Base-by-base conservation (phyloP, 805 yeast species). In the Cyberlindnera maclurae region DNA sequence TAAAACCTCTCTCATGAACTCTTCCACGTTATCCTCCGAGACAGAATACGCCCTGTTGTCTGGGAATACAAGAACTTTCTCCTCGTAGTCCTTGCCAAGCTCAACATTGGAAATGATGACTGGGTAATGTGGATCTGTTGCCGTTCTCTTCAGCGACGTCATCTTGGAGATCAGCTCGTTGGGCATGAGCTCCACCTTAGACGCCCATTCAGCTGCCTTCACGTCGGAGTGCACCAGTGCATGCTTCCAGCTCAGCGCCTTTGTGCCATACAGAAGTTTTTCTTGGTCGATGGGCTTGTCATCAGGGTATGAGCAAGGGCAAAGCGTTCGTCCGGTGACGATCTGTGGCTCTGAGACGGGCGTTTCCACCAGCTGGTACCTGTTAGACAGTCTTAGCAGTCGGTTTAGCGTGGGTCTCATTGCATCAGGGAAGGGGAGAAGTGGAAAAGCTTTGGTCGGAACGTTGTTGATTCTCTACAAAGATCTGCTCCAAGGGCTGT, bases 191-290 rank as follows among this genome's bases (percentile, higher is more conserved):
- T 79, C 83, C 29, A 79, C 67, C 44, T 70, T 68, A 11, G 62
- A 59, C 6, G 58, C 57, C 70, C 70, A 65, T 3, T 55, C 53
- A 26, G 27, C 11, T 3, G 54, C 60, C 0, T 55, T 44, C 3
- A 67, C 65, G 15, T 73, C 75, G 26, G 76, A 70, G 20, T 75
- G 58, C 12, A 77, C 64, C 13, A 82, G 51, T 8, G 75, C 62
- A 49, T 80, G 84, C 42, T 75, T 77, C 70, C 75, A 71, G 5
- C 73, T 70, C 4, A 58, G 46, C 0, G 75, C 71, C 24, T 68
- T 67, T 0, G 87, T 73, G 12, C 68, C 67, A 20, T 63, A 56
- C 13, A 79, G 52, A 28, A 66, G 65, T 35, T 55, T 62, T 5
- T 47, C 48, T 35, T 44, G 52, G 45, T 71, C 68, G 30, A 71